Conservation (phyloP, 2,329 filamentous ascomycete species). For the Cadophora sp. region DNA sequence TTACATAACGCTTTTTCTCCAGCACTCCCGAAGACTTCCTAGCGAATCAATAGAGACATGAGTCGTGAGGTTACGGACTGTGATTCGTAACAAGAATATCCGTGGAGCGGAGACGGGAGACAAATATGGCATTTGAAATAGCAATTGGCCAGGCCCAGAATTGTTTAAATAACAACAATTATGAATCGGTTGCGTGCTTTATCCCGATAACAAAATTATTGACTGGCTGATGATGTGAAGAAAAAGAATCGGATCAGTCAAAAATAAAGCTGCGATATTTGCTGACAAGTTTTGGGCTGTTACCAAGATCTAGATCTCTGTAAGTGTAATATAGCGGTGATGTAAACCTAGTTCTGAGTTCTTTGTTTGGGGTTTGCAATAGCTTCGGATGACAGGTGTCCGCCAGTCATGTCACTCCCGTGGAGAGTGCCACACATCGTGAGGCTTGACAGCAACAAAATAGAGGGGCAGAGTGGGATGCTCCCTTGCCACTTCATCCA, state of each 20-base stretch:
- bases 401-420: conserved; percentile 1
- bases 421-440: neutral
- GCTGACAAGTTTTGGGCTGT: neutral
- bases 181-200: neutral
- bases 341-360: neutral
- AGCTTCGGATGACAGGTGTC: neutral
- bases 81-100: neutral
- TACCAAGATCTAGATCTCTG: neutral
- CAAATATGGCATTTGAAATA: neutral
- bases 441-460: neutral
- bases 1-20: neutral
- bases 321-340: neutral
- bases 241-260: neutral
- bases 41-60: neutral
- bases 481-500: neutral
- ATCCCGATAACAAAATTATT: neutral
- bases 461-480: conserved; percentile 13
- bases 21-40: neutral
- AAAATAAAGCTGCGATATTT: conserved; percentile 4
- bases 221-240: neutral
- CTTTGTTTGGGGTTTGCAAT: neutral
- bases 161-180: neutral
- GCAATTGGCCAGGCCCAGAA: neutral
- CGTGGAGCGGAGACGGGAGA: conserved; percentile 12
- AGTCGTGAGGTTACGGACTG: neutral